phyloP scores from a whole-genome alignment of 345 rosid genomes.

The Balakata baccata region DNA sequence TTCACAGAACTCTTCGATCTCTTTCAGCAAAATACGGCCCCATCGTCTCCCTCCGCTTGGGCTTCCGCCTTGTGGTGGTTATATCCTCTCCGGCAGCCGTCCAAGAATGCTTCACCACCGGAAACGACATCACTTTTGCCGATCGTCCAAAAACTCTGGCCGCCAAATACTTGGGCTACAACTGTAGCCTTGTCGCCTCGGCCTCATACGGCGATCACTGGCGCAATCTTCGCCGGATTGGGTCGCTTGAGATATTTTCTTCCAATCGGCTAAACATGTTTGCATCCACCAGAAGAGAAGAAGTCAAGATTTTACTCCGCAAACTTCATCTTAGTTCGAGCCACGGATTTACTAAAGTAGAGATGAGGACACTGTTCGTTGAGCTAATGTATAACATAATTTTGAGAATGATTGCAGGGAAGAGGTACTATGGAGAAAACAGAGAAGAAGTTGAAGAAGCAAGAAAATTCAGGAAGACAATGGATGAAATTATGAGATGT shows the following conservation, averaged over 20 bases:
- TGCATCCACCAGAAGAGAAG: background rate
- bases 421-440: background rate
- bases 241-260: constrained; percentile 4
- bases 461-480: background rate
- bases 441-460: background rate
- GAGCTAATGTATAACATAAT: constrained; percentile 2
- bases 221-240: constrained; percentile 17
- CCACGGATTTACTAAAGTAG: background rate
- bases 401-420: background rate
- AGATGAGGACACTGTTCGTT: background rate
- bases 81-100: constrained; percentile 15
- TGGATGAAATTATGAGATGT: background rate
- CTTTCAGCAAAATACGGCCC: constrained; percentile 40
- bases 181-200: too few species aligned
- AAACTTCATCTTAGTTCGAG: background rate
- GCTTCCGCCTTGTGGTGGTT: constrained; percentile 18
- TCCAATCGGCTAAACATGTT: background rate
- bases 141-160: too few species aligned
- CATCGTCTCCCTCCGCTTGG: constrained; percentile 28
- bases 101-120: constrained; percentile 12
- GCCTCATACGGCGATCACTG: constrained; percentile 13
- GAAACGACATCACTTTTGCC: too few species aligned
- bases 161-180: too few species aligned
- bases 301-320: background rate
- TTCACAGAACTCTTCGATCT: constrained; percentile 16